phyloP scores from a whole-genome alignment of 2,329 filamentous ascomycete species.

The Incumbomyces delicatus region DNA sequence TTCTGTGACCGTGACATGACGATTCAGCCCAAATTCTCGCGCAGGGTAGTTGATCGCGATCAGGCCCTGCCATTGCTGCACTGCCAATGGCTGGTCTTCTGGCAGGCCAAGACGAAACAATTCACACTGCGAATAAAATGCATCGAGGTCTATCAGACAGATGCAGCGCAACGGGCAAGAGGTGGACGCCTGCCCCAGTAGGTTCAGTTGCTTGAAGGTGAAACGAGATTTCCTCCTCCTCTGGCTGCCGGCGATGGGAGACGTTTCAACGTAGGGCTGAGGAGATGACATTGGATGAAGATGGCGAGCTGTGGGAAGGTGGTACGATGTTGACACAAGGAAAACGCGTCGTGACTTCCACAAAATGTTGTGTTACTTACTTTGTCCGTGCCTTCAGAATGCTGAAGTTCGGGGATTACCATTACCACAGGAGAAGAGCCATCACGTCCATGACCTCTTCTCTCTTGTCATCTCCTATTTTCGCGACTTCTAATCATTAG shows the following conservation, averaged over 20 bases:
- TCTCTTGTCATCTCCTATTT: no score
- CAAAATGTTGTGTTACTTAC: no score
- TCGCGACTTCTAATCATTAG: no score
- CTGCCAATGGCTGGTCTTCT: constrained; percentile 71
- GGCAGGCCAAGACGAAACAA: constrained; percentile 71
- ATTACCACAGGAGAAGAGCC: no score
- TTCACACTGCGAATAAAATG: constrained; percentile 95
- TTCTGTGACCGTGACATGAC: constrained; percentile 70
- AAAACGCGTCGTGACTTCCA: not conserved
- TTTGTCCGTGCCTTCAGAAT: no score
- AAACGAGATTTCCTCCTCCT: constrained; percentile 53
- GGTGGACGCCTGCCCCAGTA: constrained; percentile 60
- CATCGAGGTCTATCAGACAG: constrained; percentile 89
- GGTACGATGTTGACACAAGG: not conserved
- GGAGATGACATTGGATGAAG: constrained; percentile 33
- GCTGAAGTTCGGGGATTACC: no score
- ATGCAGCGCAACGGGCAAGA: constrained; percentile 75
- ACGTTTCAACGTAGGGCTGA: constrained; percentile 29
- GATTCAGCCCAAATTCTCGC: constrained; percentile 64
- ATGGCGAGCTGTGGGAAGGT: not conserved
- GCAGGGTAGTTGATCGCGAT: constrained; percentile 97
- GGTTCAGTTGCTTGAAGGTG: constrained; percentile 71
- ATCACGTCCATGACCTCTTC: no score
- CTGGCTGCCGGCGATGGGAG: constrained; percentile 34
- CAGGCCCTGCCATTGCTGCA: constrained; percentile 90